These are phyloP conservation scores for Thozetella sp. DNA, from an alignment of 495 filamentous ascomycete genomes.

Conservation along the genomic window DNA sequence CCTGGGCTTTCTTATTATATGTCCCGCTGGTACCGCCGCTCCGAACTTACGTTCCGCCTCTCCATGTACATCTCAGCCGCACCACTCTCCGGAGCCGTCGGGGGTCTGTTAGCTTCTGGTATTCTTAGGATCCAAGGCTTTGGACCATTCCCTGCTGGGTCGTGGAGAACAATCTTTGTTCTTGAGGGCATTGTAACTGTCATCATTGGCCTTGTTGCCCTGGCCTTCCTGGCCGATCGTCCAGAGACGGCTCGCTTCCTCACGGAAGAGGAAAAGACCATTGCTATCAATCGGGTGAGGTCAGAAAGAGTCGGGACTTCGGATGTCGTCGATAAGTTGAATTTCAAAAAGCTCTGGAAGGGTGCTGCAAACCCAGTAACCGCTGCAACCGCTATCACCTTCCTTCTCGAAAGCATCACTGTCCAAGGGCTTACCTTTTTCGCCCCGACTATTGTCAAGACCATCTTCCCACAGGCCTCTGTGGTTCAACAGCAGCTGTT, in stretches of 20 bases:
- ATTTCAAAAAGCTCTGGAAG: constrained; percentile 50
- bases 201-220: constrained; percentile 1
- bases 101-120: constrained; percentile 4
- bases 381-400: background rate
- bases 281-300: background rate
- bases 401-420: constrained; percentile 8
- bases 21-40: constrained; percentile 9
- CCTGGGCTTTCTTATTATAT: constrained; percentile 45
- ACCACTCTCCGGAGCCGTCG: constrained; percentile 6
- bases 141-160: background rate
- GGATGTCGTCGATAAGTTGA: constrained; percentile 51
- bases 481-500: constrained; percentile 8
- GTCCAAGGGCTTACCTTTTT: constrained; percentile 9
- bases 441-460: constrained; percentile 7
- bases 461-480: constrained; percentile 4
- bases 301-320: constrained; percentile 1
- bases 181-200: constrained; percentile 7
- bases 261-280: constrained; percentile 5
- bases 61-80: constrained; percentile 9
- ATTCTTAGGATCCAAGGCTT: constrained; percentile 6
- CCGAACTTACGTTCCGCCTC: constrained; percentile 11
- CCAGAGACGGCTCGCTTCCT: constrained; percentile 8
- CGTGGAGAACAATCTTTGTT: constrained; percentile 9
- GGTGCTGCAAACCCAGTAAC: constrained; percentile 8
- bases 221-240: constrained; percentile 2